Evolutionary conservation across 768 basidiomycete species (phyloP).

Genomic region (Porpolomopsis calyptriformis): DNA sequence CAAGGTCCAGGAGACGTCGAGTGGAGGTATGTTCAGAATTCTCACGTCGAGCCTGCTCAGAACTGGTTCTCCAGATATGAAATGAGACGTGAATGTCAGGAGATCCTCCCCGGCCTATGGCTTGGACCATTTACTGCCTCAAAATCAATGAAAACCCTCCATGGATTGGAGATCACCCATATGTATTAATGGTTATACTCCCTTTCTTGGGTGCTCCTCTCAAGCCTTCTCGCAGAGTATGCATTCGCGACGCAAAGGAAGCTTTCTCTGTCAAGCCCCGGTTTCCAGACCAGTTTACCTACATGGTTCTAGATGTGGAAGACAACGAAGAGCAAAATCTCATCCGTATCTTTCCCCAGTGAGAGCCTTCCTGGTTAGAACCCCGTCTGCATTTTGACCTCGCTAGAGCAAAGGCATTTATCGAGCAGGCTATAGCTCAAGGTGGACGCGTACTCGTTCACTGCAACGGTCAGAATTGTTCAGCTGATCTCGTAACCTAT

Average conservation of each 20-base stretch:
- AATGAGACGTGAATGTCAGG: slow-evolving; percentile 92
- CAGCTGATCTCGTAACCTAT: not conserved
- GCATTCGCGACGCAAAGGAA: slow-evolving; percentile 82
- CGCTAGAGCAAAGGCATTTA: slow-evolving; percentile 63
- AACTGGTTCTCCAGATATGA: slow-evolving; percentile 52
- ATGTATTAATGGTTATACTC: slow-evolving; percentile 40
- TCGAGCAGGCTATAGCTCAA: slow-evolving; percentile 49
- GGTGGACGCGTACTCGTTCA: slow-evolving; percentile 79
- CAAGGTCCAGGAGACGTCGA: slow-evolving; percentile 76
- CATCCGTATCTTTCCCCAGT: slow-evolving; percentile 84
- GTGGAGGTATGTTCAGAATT: slow-evolving; percentile 49
- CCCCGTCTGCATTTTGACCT: slow-evolving; percentile 1
- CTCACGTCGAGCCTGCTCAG: not conserved
- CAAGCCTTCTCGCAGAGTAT: slow-evolving; percentile 43
- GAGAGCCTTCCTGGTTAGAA: slow-evolving; percentile 16
- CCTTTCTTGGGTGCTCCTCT: slow-evolving; percentile 12
- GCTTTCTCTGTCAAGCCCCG: slow-evolving; percentile 83
- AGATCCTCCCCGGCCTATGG: slow-evolving; percentile 72
- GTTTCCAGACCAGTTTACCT: slow-evolving; percentile 68
- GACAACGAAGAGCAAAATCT: slow-evolving; percentile 94
- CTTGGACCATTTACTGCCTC: slow-evolving; percentile 86
- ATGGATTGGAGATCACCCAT: slow-evolving; percentile 63
- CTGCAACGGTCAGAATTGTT: slow-evolving; percentile 58
- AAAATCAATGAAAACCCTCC: slow-evolving; percentile 65
- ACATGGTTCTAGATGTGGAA: slow-evolving; percentile 76